Conservation (phyloP, 2,329 filamentous ascomycete genomes). For the Cercospora brassicicola region DNA sequence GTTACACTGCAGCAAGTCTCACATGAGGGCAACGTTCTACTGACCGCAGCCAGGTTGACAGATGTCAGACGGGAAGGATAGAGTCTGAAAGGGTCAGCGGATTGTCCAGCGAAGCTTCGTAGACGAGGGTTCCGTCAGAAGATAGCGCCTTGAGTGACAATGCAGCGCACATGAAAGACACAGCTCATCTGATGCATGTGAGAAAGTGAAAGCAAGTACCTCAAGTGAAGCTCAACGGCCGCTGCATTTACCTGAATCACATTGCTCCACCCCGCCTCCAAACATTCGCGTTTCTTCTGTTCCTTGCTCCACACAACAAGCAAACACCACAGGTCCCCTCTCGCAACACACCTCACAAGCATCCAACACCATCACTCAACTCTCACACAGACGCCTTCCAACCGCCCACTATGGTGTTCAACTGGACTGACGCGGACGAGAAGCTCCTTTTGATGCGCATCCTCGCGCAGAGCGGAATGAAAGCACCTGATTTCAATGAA, state of each 20-base stretch:
- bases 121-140: not conserved
- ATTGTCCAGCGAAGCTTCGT: not conserved
- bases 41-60: not conserved
- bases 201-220: not conserved
- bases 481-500: constrained; percentile 7
- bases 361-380: not conserved
- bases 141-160: not conserved
- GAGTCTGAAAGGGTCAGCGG: not conserved
- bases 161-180: not conserved
- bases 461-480: not conserved
- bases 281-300: not conserved
- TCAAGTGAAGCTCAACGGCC: not conserved
- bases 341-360: not conserved
- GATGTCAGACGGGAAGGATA: not conserved
- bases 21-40: not conserved
- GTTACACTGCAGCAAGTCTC: not conserved
- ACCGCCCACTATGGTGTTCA: not conserved
- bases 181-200: not conserved
- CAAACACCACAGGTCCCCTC: not conserved
- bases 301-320: not conserved
- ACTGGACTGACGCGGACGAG: constrained; percentile 13
- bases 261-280: not conserved
- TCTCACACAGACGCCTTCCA: not conserved
- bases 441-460: constrained; percentile 11
- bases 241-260: not conserved